phyloP scores from a whole-genome alignment of 2,329 filamentous ascomycete species.

The Colletotrichum tamarilloi region DNA sequence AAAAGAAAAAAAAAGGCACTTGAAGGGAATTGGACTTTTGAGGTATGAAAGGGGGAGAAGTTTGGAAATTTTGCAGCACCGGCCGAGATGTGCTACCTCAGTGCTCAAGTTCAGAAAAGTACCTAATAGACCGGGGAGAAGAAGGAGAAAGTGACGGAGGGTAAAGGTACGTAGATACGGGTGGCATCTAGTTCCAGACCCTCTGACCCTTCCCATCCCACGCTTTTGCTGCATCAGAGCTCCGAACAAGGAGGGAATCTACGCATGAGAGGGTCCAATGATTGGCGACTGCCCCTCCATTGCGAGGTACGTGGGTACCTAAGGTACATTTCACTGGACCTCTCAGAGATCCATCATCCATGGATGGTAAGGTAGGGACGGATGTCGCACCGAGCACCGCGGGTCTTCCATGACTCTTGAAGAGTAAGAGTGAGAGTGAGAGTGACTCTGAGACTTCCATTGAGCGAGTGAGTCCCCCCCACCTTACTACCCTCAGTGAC shows the following conservation, averaged over 20 bases:
- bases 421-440: not conserved
- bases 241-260: slow-evolving; percentile 10
- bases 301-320: not conserved
- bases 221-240: slow-evolving; percentile 7
- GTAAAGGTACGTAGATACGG: not conserved
- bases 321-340: not conserved
- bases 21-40: not conserved
- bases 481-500: slow-evolving; percentile 1
- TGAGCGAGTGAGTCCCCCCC: not conserved
- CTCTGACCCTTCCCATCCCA: not conserved
- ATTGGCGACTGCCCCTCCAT: slow-evolving; percentile 18
- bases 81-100: not conserved
- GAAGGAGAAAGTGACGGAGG: not conserved
- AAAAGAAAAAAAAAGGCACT: not conserved
- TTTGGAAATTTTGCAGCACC: slow-evolving; percentile 4
- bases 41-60: not conserved
- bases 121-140: not conserved
- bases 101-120: not conserved
- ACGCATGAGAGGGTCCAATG: not conserved
- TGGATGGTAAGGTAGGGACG: not conserved
- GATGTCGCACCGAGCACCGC: not conserved
- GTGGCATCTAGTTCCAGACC: not conserved
- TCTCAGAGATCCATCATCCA: too few relatives aligned
- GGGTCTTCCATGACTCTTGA: not conserved
- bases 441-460: not conserved